Conservation (phyloP, 1,284 basidiomycete species). For the Waitea zeae region DNA sequence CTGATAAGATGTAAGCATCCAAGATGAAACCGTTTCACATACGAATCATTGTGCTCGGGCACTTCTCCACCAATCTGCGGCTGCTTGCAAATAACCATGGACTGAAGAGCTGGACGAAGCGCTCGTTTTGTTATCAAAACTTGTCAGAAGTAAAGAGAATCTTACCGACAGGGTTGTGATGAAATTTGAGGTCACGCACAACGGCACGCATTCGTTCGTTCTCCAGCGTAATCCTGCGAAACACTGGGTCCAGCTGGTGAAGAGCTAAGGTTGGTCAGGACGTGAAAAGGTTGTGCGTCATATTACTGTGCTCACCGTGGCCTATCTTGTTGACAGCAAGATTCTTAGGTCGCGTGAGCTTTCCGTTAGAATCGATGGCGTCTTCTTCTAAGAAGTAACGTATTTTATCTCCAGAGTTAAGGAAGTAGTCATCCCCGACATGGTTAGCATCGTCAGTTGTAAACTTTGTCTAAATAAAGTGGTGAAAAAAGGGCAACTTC, state of each 20-base stretch:
- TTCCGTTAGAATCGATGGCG: constrained; percentile 38
- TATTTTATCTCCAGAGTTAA: constrained; percentile 84
- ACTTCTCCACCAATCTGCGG: constrained; percentile 79
- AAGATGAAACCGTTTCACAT: constrained; percentile 16
- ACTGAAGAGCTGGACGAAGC: constrained; percentile 85
- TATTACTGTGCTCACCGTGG: constrained; percentile 30
- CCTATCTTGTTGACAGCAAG: constrained; percentile 75
- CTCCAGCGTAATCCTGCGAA: constrained; percentile 62
- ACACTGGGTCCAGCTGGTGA: constrained; percentile 72
- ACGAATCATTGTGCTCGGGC: constrained; percentile 73
- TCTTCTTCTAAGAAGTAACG: constrained; percentile 80
- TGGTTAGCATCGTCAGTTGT: constrained; percentile 65
- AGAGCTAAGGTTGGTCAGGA: constrained; percentile 27
- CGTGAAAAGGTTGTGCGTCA: background rate
- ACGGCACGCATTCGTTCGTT: constrained; percentile 50
- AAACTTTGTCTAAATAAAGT: constrained; percentile 71
- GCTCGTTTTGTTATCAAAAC: background rate
- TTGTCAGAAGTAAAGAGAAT: background rate
- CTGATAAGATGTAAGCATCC: constrained; percentile 1
- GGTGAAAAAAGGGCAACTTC: background rate
- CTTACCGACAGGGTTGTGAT: constrained; percentile 68
- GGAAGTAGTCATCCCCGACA: constrained; percentile 85
- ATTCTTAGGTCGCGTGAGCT: constrained; percentile 62
- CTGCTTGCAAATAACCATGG: constrained; percentile 91
- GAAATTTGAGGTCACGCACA: constrained; percentile 61